Evolutionary conservation across 208 protist genomes (phyloP), one percentile per base, ranked within the genome.

Genomic region (Leishmania arabica): DNA sequence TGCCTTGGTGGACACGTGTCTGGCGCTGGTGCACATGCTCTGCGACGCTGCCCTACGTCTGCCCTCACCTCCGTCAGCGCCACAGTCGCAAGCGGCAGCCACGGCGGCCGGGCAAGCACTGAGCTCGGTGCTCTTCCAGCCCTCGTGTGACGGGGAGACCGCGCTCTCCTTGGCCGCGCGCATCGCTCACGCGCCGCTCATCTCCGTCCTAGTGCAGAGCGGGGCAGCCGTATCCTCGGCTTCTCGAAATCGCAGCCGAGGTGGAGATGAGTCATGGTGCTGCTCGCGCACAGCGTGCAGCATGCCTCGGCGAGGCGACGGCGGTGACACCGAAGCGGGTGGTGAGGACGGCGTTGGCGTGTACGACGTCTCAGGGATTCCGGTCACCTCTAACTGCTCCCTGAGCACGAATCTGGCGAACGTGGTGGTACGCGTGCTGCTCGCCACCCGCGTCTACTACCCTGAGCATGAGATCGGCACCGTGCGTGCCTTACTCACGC

Each of bases 381-480:
- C 68, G 31, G 31, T 24, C 37, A 17, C 34, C 17, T 68, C 60
- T 24, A 7, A 56, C n/a, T 79, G 34, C 47, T 84, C 79, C n/a
- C 69, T 86, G 54, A 19, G 51, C 40, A 75, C 78, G 11, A 89
- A 83, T 58, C 65, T 92, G n/a, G 65, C 64, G 0, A 60, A 82
- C 64, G 47, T 70, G 11, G 54, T 86, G n/a, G 84, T 93, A 64
- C 84, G 91, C 51, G 75, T 80, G 73, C 56, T 85, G 17, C 87
- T 96, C 24, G 88, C 90, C 4, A 94, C 89, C 2, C 86, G 90
- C 6, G 80, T 95, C 24, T 96, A 96, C 84, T 96, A 92, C 79
- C 73, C 80, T 42, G 92, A 92, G 47, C 85, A 90, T 65, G 90
- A 95, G 40, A 85, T 89, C 71, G 70, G 82, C 27, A 89, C 85